Evolutionary conservation across 306 rosid genomes (phyloP).

Genomic region (Castanea sativa): DNA sequence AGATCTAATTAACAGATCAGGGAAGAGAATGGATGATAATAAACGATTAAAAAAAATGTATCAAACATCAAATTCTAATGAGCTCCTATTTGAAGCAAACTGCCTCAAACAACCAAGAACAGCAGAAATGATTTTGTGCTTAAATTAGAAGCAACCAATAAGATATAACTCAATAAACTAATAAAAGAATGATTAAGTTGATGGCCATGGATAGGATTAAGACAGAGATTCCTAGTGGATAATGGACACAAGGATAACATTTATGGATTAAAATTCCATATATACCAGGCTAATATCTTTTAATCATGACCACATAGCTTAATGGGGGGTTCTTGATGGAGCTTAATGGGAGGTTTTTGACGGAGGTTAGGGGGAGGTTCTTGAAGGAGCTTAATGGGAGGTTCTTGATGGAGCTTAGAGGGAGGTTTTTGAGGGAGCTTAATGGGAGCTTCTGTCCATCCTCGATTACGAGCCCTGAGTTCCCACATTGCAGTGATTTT

Average conservation of each 20-base stretch:
- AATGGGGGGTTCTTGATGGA: constrained; percentile 4
- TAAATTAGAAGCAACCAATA: neutral
- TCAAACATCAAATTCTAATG: neutral
- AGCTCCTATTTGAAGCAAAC: neutral
- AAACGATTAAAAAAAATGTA: neutral
- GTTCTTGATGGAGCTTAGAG: neutral
- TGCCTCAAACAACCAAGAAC: neutral
- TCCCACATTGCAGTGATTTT: constrained; percentile 50
- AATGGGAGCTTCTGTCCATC: constrained; percentile 36
- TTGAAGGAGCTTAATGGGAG: constrained; percentile 8
- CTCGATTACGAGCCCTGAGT: constrained; percentile 53
- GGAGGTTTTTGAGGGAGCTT: neutral
- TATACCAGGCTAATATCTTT: neutral
- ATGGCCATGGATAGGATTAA: neutral
- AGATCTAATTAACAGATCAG: neutral
- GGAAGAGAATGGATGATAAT: neutral
- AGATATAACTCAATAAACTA: neutral
- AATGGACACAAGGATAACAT: neutral
- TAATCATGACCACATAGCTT: constrained; percentile 17
- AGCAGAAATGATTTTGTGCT: neutral
- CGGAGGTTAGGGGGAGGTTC: no score
- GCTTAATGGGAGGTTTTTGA: constrained; percentile 14
- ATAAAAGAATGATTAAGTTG: neutral
- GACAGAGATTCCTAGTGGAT: neutral
- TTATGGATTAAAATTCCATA: neutral